These are phyloP conservation scores for Paramecium tetraurelia DNA, from an alignment of 73 alveolate species.

Conservation along the genomic window DNA sequence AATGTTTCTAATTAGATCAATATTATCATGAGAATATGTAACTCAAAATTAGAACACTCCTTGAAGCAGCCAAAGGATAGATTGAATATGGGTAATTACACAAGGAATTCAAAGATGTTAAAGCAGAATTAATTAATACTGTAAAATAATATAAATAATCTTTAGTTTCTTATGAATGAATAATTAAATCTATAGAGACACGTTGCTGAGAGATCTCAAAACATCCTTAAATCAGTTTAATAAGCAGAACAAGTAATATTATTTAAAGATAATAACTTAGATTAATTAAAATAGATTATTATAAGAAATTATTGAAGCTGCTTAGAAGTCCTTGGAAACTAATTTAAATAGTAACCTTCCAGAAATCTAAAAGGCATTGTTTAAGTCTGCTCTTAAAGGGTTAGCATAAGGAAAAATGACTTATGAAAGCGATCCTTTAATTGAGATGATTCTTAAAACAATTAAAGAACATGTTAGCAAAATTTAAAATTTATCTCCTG, in stretches of 20 bases:
- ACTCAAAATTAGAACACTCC: slow-evolving; percentile 42
- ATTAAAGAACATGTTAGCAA: slow-evolving; percentile 50
- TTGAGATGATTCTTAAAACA: slow-evolving; percentile 40
- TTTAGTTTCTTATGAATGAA: slow-evolving; percentile 53
- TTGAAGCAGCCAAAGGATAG: slow-evolving; percentile 56
- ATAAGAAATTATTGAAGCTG: slow-evolving; percentile 52
- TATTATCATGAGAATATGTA: slow-evolving; percentile 62
- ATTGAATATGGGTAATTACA: slow-evolving; percentile 62
- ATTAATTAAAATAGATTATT: slow-evolving; percentile 49
- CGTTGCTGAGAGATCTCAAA: slow-evolving; percentile 46
- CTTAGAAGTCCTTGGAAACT: slow-evolving; percentile 40
- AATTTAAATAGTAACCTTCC: neutral
- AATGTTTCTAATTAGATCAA: slow-evolving; percentile 53
- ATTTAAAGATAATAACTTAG: neutral
- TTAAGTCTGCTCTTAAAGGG: slow-evolving; percentile 56
- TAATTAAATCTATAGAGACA: slow-evolving; percentile 30
- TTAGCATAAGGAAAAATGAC: slow-evolving; percentile 58
- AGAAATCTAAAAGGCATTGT: slow-evolving; percentile 12
- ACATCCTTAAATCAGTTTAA: slow-evolving; percentile 53
- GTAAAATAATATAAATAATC: neutral
- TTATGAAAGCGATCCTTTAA: slow-evolving; percentile 57
- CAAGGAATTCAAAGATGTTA: slow-evolving; percentile 47
- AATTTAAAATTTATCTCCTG: slow-evolving; percentile 48
- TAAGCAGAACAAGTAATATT: slow-evolving; percentile 5
- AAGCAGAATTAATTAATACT: slow-evolving; percentile 55